phyloP scores from a whole-genome alignment of 192 early-diverging fungal species.

The Dissophora globulifera region DNA sequence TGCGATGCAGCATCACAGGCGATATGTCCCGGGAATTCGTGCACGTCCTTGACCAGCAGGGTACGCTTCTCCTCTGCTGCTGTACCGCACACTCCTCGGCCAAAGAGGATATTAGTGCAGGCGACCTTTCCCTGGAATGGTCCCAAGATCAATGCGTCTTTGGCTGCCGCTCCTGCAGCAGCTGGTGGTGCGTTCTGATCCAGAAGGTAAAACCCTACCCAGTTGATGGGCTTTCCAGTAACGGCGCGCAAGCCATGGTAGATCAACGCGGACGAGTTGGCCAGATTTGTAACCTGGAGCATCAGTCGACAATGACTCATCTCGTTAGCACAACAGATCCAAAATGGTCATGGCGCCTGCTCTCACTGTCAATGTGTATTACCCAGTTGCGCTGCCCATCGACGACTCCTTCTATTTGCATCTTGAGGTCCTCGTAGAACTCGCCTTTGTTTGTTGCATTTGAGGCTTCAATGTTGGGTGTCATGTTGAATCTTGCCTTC shows the following conservation, averaged over 20 bases:
- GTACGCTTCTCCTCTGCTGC: conserved; percentile 69
- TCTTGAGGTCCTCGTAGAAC: conserved; percentile 77
- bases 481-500: conserved; percentile 28
- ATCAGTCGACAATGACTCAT: no score
- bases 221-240: conserved; percentile 75
- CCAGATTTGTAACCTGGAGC: conserved; percentile 83
- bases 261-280: conserved; percentile 83
- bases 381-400: conserved; percentile 75
- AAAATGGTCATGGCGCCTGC: no score
- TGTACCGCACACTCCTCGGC: conserved; percentile 90
- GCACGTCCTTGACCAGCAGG: conserved; percentile 81
- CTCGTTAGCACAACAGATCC: no score
- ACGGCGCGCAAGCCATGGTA: conserved; percentile 80
- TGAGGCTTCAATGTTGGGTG: conserved; percentile 30
- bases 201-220: conserved; percentile 86
- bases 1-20: conserved; percentile 88
- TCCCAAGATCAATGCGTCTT: conserved; percentile 73
- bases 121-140: conserved; percentile 94
- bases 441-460: conserved; percentile 61
- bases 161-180: conserved; percentile 2
- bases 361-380: no score
- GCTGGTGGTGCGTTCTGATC: conserved; percentile 47
- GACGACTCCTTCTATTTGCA: conserved; percentile 69
- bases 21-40: conserved; percentile 88
- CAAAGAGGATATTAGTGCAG: conserved; percentile 85